Evolutionary conservation across 257 asterid genomes (phyloP), one percentile per base, ranked within the genome.

Genomic region (Gentiana dahurica): DNA sequence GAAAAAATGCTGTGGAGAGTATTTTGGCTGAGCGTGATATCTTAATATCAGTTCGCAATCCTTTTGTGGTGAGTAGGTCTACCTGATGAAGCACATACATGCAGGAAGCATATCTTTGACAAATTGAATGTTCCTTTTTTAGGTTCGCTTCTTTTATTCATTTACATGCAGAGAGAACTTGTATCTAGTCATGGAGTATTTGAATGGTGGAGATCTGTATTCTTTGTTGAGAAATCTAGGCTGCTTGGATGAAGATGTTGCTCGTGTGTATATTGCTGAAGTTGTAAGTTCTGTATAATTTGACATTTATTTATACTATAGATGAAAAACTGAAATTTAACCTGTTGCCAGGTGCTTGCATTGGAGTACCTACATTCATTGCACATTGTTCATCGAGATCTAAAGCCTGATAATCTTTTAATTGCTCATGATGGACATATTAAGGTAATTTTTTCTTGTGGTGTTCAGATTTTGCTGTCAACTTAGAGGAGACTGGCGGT

Each of bases 351-450:
- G 99, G 99, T 92, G 56, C 99, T 92, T 71, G 99, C 99, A 65
- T 75, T 92, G 89, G 99, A 92, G 67, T 92, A 92, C 76, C 67
- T 92, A 75, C 97, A 92, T 75, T 88, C 99, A 35, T 67, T 83
- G 56, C 89, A 81, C 7, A 94, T 92, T 75, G 99, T 92, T 71
- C 99, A 92, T 77, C 97, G 99, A 55, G 99, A 92, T 80, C 75
- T 92, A 68, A 92, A 92, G 85, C 99, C 99, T 43, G 99, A 92
- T 76, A 92, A 92, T 77, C 73, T 92, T 83, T 78, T 92, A 81
- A 92, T 92, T 70, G 99, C 99, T 3, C 97, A 92, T 73, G 99
- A 92, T 74, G 99, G 99, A 67, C 99, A 92, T 72, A 77, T 92
- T 69, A 92, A 92, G 99, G 99, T 92, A 65, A 65, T 37, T 51